Base-by-base conservation (phyloP, 2,329 filamentous ascomycete genomes). In the Hypomyces rosellus region DNA sequence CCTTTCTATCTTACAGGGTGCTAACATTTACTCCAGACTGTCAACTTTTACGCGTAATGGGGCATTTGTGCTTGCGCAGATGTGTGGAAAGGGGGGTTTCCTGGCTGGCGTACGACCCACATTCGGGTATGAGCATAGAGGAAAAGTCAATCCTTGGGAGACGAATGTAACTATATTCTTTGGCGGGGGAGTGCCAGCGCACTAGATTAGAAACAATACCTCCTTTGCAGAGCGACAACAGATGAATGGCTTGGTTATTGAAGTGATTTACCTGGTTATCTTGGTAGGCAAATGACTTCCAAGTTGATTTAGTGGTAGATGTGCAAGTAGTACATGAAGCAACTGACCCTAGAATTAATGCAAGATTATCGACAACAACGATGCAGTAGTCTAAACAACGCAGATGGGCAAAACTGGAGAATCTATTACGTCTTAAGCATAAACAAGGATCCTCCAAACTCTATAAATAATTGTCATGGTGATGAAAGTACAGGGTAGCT, bases 11-110 rank as follows among this genome's bases (percentile, higher is more conserved):
- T 20, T 14, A n/a, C 36, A 38, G 14, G 14, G 33, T 11, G 30
- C 50, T 57, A 37, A 55, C 37, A 11, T 20, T 30, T 5, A 3
- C 11, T 25, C 4, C 38, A 80, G 77, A 81, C 78, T 33, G 78
- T 81, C 71, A 81, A 77, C 65, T 77, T 77, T 61, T 77, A 77
- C 59, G 74, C 74, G 52, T 77, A 70, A 67, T 53, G 34, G 34
- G 45, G 18, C n/a, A 46, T 40, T 38, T 40, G 34, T 41, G 48
- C 40, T 49, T 49, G 48, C 34, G 18, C 39, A 30, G 44, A 34
- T 39, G 47, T 42, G 38, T 46, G 36, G 30, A 43, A 20, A 42
- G 40, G 25, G 7, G 12, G 41, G 34, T 44, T 40, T 53, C 44
- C 20, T 16, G 48, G 44, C 34, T 44, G 51, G 44, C 45, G 44